Conservation (phyloP, 305 asterid genomes). For the Stenogyne calaminthoides region DNA sequence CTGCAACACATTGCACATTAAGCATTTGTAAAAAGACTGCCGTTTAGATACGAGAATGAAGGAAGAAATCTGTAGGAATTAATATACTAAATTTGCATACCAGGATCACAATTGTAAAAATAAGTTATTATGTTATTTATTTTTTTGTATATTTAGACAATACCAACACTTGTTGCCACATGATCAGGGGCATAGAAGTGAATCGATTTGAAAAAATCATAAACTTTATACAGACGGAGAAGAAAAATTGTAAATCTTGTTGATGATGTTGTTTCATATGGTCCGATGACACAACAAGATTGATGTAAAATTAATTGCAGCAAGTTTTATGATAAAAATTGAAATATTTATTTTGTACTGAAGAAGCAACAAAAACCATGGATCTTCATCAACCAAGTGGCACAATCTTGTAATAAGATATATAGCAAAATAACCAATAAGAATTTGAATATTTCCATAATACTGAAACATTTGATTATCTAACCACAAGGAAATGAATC, state of each 20-base stretch:
- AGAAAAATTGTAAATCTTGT: neutral
- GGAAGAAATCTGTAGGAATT: neutral
- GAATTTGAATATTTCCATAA: neutral
- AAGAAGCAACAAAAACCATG: neutral
- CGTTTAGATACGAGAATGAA: neutral
- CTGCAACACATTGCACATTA: constrained; percentile 38
- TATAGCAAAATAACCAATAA: neutral
- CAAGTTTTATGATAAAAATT: neutral
- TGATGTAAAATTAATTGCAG: neutral
- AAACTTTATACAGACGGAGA: neutral
- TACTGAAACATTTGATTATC: neutral
- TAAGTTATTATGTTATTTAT: neutral
- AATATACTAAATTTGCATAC: neutral
- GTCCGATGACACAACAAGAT: neutral
- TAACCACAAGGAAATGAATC: neutral
- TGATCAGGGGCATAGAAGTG: constrained; percentile 6
- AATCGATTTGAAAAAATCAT: neutral
- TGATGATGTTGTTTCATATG: neutral
- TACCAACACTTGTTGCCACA: neutral
- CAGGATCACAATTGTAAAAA: neutral
- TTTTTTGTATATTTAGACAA: neutral
- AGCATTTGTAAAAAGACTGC: neutral
- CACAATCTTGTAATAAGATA: neutral
- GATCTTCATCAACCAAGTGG: neutral
- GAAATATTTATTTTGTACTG: neutral